Percentiles rank a stretch among this genome's conserved stretches.
phyloP scores from a whole-genome alignment of 23 red algal species.

The Gracilaria domingensis region DNA sequence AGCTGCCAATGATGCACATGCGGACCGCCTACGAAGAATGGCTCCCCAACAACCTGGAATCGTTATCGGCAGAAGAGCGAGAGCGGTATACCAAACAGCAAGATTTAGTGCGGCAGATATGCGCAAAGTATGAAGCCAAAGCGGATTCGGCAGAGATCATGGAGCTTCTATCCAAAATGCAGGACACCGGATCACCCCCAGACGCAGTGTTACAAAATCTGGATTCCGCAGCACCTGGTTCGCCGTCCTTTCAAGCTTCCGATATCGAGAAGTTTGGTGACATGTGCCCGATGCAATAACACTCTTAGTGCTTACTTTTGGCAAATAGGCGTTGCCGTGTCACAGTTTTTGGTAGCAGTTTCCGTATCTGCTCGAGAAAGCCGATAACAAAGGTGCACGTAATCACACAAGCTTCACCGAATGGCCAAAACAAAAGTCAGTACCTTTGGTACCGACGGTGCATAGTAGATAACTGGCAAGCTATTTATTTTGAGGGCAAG shows the following conservation, averaged over 20 bases:
- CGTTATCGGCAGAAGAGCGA: constrained; percentile 37
- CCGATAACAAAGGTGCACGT: background rate
- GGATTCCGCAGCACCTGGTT: background rate
- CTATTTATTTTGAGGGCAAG: constrained; percentile 7
- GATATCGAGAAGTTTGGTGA: constrained; percentile 33
- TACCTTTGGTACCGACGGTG: too few relatives aligned
- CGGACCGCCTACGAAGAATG: constrained; percentile 63
- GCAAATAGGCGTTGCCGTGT: background rate
- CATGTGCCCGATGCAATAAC: constrained; percentile 32
- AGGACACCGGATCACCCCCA: constrained; percentile 66
- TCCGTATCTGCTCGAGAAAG: background rate
- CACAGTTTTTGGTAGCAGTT: background rate
- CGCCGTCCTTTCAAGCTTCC: constrained; percentile 13
- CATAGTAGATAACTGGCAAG: background rate
- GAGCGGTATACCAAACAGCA: constrained; percentile 51
- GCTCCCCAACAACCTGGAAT: constrained; percentile 40
- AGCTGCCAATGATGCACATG: constrained; percentile 71
- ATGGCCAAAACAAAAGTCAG: background rate
- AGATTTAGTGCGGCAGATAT: constrained; percentile 62
- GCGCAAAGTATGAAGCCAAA: constrained; percentile 49
- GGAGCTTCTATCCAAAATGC: constrained; percentile 68
- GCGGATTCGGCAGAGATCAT: constrained; percentile 54
- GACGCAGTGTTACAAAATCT: constrained; percentile 57
- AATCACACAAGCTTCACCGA: background rate
- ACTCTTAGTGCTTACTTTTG: background rate